Evolutionary conservation across 192 early-diverging fungal species (phyloP).

Genomic region (Neocallimastix lanati): DNA sequence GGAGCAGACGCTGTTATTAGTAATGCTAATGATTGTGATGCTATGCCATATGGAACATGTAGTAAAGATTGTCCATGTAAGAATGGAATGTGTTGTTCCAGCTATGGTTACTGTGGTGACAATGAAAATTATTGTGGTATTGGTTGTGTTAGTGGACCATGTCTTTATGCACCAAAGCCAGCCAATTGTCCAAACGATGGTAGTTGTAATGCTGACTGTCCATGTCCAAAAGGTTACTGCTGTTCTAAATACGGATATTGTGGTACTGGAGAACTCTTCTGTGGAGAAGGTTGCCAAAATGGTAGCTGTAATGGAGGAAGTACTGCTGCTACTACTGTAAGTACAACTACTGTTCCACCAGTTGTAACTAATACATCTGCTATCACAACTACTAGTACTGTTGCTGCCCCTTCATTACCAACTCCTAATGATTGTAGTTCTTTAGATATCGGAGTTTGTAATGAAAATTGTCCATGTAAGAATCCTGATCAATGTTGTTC

Average conservation of each 20-base stretch:
- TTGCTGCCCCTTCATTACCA: background rate
- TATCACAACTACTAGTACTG: background rate
- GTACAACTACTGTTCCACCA: background rate
- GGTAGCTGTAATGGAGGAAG: background rate
- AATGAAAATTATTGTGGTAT: background rate
- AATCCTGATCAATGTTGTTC: background rate
- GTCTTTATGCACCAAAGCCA: background rate
- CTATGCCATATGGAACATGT: background rate
- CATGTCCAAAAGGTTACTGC: background rate
- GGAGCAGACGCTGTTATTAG: background rate
- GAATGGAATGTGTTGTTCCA: background rate
- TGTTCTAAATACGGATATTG: background rate
- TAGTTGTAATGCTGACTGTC: background rate
- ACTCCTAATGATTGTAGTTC: background rate
- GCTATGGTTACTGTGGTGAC: background rate
- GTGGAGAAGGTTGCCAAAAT: background rate
- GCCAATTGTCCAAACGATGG: background rate
- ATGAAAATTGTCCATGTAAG: background rate
- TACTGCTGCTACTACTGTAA: background rate
- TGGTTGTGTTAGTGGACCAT: background rate
- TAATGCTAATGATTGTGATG: background rate
- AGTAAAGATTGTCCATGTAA: background rate
- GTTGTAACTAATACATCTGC: background rate
- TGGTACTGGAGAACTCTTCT: background rate
- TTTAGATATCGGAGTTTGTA: background rate